Percentiles rank a stretch among this genome's conserved stretches.
phyloP scores from a whole-genome alignment of 2,329 filamentous ascomycete genomes.

The Aspergillus clavatus region DNA sequence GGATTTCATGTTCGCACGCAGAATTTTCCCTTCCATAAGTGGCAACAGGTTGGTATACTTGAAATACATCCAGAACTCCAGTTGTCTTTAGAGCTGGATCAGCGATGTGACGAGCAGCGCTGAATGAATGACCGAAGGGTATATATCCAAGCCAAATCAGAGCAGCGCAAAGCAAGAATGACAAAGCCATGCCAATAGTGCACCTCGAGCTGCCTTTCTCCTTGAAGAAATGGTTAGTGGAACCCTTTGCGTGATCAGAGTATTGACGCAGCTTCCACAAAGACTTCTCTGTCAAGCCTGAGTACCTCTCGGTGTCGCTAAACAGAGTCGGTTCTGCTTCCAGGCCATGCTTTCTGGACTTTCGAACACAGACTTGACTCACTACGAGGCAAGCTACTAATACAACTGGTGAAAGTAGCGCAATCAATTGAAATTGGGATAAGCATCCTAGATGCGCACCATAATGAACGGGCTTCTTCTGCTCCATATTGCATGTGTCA shows the following conservation, averaged over 20 bases:
- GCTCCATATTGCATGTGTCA: neutral
- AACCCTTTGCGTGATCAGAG: no score
- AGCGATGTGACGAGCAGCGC: neutral
- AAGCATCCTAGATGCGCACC: neutral
- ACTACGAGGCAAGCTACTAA: neutral
- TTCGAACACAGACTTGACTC: neutral
- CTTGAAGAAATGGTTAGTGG: neutral
- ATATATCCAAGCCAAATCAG: neutral
- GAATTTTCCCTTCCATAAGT: constrained; percentile 38
- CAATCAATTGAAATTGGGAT: neutral
- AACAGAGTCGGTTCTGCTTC: no score
- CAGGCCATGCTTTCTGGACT: no score
- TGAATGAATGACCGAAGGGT: neutral
- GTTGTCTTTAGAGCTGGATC: neutral
- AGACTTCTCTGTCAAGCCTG: no score
- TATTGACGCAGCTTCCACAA: no score
- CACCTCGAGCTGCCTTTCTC: neutral
- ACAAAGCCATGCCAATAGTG: neutral
- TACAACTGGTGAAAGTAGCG: neutral
- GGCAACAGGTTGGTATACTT: constrained; percentile 62
- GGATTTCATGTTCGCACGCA: constrained; percentile 33
- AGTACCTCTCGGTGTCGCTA: no score
- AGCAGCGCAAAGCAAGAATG: neutral
- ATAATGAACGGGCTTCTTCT: neutral
- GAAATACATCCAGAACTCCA: constrained; percentile 56